These are phyloP conservation scores for Violaceomyces palustris DNA, from an alignment of 1,284 basidiomycete species.

Conservation along the genomic window DNA sequence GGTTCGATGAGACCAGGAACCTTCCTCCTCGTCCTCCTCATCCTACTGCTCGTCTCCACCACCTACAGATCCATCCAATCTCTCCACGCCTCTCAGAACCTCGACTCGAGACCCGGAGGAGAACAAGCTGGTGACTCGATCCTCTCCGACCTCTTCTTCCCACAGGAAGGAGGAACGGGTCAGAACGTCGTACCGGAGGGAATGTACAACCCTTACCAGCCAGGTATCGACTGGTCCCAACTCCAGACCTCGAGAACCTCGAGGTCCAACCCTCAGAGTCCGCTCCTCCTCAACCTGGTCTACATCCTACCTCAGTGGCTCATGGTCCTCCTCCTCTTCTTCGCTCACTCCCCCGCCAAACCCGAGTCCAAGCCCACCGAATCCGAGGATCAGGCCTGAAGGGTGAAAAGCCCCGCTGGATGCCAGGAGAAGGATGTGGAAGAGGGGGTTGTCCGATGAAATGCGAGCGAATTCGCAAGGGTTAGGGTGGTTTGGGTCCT, in stretches of 20 bases:
- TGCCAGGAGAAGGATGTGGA: too few relatives aligned
- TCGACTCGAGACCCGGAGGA: constrained; percentile 10
- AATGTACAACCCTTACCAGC: constrained; percentile 27
- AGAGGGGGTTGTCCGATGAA: too few relatives aligned
- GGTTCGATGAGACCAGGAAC: constrained; percentile 20
- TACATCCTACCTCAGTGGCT: constrained; percentile 38
- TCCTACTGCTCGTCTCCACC: constrained; percentile 24
- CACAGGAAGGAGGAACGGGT: constrained; percentile 13
- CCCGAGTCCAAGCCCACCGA: too few relatives aligned
- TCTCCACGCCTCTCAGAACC: constrained; percentile 28
- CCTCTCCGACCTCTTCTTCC: constrained; percentile 23
- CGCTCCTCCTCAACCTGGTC: constrained; percentile 34
- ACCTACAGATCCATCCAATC: constrained; percentile 23
- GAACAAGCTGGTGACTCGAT: constrained; percentile 14
- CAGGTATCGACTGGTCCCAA: constrained; percentile 33
- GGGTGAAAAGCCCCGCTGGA: too few relatives aligned
- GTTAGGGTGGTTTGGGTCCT: too few relatives aligned
- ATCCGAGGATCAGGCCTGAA: too few relatives aligned
- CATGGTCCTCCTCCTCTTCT: constrained; percentile 35
- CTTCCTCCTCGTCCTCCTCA: constrained; percentile 27
- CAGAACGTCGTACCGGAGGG: constrained; percentile 22
- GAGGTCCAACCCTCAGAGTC: constrained; percentile 24
- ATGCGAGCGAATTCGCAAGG: too few relatives aligned
- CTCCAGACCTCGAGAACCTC: constrained; percentile 28
- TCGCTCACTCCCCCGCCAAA: constrained; percentile 30